Percentiles rank a stretch among this genome's conserved stretches.
These are phyloP conservation scores for Cochliopodium minus DNA, from an alignment of 208 protist species.

Conservation along the genomic window DNA sequence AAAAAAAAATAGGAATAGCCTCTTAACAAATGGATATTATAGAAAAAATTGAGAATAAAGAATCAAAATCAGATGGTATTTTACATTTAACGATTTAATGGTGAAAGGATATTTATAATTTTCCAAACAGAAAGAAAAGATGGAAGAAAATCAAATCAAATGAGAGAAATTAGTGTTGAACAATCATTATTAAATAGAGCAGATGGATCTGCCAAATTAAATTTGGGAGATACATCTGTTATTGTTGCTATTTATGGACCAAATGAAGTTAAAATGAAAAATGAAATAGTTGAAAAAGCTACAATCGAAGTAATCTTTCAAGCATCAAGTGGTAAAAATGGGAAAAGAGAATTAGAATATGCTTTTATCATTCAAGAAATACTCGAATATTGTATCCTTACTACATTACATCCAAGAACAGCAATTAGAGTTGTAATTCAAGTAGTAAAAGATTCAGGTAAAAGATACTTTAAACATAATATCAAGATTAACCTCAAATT, in stretches of 20 bases:
- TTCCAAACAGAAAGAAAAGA: too few species aligned
- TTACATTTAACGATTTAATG: too few species aligned
- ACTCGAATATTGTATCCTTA: not conserved
- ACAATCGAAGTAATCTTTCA: not conserved
- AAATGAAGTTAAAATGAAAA: not conserved
- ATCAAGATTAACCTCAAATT: too few species aligned
- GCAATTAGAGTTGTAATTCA: not conserved
- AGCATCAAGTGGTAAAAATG: not conserved
- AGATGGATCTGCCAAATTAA: not conserved
- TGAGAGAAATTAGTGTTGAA: not conserved
- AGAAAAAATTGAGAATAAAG: too few species aligned
- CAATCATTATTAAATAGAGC: not conserved
- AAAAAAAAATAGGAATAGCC: too few species aligned
- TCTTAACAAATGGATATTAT: too few species aligned
- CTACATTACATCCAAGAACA: not conserved
- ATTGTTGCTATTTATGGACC: not conserved
- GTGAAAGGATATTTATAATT: too few species aligned
- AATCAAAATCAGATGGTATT: too few species aligned
- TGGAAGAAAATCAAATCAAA: not conserved
- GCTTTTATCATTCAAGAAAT: not conserved
- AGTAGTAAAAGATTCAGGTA: not conserved
- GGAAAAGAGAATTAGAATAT: not conserved
- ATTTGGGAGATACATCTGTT: not conserved
- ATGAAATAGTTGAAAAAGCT: not conserved
- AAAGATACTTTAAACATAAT: too few species aligned